Conservation (phyloP, 2,329 filamentous ascomycete genomes). For the Monilinia fructigena region DNA sequence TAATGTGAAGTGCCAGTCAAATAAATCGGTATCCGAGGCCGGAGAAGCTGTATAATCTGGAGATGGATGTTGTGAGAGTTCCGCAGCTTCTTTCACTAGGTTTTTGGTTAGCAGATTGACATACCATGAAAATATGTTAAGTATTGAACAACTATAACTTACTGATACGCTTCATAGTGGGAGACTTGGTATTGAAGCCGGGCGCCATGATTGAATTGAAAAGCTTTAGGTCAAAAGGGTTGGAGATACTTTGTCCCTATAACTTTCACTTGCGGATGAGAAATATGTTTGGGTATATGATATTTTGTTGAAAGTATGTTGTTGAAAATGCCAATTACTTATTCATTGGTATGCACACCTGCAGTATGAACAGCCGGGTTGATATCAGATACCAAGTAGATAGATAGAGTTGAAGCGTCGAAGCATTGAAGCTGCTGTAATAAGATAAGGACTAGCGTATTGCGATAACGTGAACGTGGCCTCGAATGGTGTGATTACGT, state of each 20-base stretch:
- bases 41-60: constrained; percentile 83
- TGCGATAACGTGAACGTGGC: constrained; percentile 14
- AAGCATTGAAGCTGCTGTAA: background rate
- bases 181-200: constrained; percentile 69
- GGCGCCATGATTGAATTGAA: constrained; percentile 31
- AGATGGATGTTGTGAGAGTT: constrained; percentile 76
- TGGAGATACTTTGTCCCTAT: too few relatives aligned
- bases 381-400: too few relatives aligned
- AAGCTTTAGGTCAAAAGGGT: background rate
- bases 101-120: constrained; percentile 19
- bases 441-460: constrained; percentile 5
- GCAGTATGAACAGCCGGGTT: too few relatives aligned
- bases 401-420: too few relatives aligned
- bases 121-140: constrained; percentile 23
- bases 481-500: background rate
- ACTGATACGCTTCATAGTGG: constrained; percentile 83
- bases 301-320: background rate
- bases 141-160: constrained; percentile 42
- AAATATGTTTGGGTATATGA: background rate
- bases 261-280: background rate
- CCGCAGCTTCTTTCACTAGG: constrained; percentile 82
- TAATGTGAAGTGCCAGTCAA: constrained; percentile 99
- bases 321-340: background rate
- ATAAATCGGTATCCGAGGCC: constrained; percentile 78
- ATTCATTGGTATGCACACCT: background rate